Evolutionary conservation across 225 moss, liverwort and hornwort species (phyloP).

Genomic region (Takakia lepidozioides): DNA sequence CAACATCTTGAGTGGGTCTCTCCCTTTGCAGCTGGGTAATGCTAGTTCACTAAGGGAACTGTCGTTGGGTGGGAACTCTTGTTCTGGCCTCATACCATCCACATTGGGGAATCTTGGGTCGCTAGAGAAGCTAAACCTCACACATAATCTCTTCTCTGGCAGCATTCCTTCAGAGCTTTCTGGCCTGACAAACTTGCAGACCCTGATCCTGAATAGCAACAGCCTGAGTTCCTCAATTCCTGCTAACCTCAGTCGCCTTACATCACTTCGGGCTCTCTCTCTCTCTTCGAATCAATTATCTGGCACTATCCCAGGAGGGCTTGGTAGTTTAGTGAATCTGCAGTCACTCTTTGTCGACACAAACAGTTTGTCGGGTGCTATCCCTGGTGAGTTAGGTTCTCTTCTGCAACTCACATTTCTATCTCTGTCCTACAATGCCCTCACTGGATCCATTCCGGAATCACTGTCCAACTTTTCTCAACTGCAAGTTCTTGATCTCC

Average conservation of each 20-base stretch:
- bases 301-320: conserved; percentile 23
- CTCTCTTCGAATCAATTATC: conserved; percentile 49
- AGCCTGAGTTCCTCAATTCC: conserved; percentile 37
- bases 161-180: conserved; percentile 32
- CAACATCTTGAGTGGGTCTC: conserved; percentile 42
- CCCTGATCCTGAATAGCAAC: conserved; percentile 47
- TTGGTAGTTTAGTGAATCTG: conserved; percentile 36
- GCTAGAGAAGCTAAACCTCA: conserved; percentile 55
- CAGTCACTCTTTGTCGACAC: conserved; percentile 33
- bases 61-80: conserved; percentile 38
- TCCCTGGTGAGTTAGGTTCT: conserved; percentile 46
- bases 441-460: conserved; percentile 44
- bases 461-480: conserved; percentile 29
- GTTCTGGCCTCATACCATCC: conserved; percentile 45
- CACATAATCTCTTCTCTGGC: conserved; percentile 53
- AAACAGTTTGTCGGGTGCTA: conserved; percentile 30
- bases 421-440: conserved; percentile 32
- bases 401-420: conserved; percentile 25
- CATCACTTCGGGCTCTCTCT: conserved; percentile 27
- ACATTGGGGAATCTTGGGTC: conserved; percentile 33
- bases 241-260: conserved; percentile 33
- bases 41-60: conserved; percentile 33
- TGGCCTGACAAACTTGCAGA: conserved; percentile 35
- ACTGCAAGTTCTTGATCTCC: conserved; percentile 53
- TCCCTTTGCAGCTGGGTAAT: conserved; percentile 41